Conservation (phyloP, 2,329 filamentous ascomycete species). For the Sclerotinia nivalis region DNA sequence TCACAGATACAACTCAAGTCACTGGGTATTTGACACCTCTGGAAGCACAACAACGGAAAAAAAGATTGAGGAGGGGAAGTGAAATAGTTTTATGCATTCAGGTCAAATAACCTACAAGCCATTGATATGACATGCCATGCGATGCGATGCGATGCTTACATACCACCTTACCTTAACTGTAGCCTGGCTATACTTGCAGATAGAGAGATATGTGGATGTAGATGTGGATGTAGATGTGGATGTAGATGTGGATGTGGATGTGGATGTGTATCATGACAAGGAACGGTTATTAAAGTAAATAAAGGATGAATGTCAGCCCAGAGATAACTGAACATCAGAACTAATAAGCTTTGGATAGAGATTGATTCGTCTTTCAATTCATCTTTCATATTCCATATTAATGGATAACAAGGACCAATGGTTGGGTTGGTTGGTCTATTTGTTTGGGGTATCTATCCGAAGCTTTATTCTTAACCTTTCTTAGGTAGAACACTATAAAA, state of each 20-base stretch:
- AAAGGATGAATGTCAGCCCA: background rate
- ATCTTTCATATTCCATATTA: background rate
- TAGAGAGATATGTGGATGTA: background rate
- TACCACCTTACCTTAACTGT: background rate
- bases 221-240: background rate
- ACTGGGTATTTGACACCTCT: background rate
- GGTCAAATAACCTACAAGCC: background rate
- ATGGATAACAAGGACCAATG: background rate
- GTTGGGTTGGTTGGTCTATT: background rate
- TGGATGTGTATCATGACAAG: slow-evolving; percentile 7
- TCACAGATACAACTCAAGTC: background rate
- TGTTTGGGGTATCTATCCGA: background rate
- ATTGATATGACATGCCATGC: background rate
- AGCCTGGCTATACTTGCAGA: background rate
- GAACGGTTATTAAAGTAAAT: background rate
- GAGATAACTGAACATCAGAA: background rate
- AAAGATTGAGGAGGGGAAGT: no score
- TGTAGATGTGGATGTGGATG: background rate
- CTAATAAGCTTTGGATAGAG: background rate
- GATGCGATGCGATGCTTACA: slow-evolving; percentile 11
- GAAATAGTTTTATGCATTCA: slow-evolving; percentile 5
- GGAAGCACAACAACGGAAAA: background rate
- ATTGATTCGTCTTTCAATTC: background rate
- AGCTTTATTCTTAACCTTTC: background rate
- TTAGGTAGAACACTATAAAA: background rate